Base-by-base conservation (phyloP, 2,329 filamentous ascomycete species). In the Orbilia oligospora region DNA sequence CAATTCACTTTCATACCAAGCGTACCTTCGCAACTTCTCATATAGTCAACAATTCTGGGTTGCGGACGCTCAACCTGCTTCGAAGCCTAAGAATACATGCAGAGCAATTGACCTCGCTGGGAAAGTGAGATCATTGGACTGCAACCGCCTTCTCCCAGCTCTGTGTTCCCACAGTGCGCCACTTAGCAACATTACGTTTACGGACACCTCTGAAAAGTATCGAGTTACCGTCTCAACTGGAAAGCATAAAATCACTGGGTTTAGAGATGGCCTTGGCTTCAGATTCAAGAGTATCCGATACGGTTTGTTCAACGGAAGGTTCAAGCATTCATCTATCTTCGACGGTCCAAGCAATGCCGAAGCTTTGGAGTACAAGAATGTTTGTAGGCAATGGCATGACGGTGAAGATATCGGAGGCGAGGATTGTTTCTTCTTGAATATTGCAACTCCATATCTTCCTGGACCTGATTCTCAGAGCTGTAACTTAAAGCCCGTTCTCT, bases 221-320 rank as follows among this genome's bases (percentile, higher is more conserved):
- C 84, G 83, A 44, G 83, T 86, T n/a, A 82, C 82, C 1, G 82
- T 86, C 0, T 80, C 82, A 1, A 83, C 85, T 0, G 86, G 86
- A 30, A 83, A 83, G 27, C 85, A 86, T 64, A 82, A 83, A 20
- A 75, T 77, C 1, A 77, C 72, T 20, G 72, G 72, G 0, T 86
- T 85, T 71, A 85, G 86, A 8, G 86, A 87, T 72, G 84, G 83
- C 18, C 83, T 85, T 24, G 85, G 85, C 10, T 88, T 88, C 80
- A 86, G 87, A 10, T 88, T 88, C 80, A 83, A 86, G 22, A 87
- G 87, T 18, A 82, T 88, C 24, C 84, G 86, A 63, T 88, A 87
- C 76, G 87, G 86, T 3, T 80, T 84, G 0, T 83, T 85, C 70
- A 86, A 87, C 0, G 81, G 84, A 65, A 83, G 87, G 12, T 88